These are phyloP conservation scores for Clarireedia homoeocarpa DNA, from an alignment of 2,329 filamentous ascomycete genomes.

Conservation along the genomic window DNA sequence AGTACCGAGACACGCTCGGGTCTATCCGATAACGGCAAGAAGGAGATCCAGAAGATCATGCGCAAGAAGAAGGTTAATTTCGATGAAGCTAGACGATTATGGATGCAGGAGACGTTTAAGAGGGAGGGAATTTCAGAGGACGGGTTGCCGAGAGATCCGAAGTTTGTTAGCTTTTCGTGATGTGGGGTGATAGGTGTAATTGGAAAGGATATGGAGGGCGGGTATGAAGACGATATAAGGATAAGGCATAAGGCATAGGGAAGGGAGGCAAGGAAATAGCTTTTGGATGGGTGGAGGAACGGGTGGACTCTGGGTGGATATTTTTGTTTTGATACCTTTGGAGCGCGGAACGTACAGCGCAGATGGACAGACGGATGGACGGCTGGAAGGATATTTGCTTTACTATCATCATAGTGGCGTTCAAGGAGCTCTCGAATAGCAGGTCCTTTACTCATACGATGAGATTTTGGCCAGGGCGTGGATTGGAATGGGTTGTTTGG, in stretches of 20 bases:
- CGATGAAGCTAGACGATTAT: constrained; percentile 81
- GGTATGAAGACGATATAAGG: neutral
- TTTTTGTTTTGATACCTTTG: too few relatives aligned
- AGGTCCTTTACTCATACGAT: too few relatives aligned
- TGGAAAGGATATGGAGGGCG: neutral
- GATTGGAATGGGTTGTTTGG: too few relatives aligned
- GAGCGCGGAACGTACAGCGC: too few relatives aligned
- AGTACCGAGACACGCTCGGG: constrained; percentile 72
- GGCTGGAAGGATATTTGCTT: too few relatives aligned
- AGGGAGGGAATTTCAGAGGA: constrained; percentile 85
- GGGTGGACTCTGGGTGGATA: too few relatives aligned
- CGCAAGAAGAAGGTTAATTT: constrained; percentile 74
- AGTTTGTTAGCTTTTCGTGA: constrained; percentile 77
- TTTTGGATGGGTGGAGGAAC: too few relatives aligned
- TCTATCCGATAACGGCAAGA: constrained; percentile 72
- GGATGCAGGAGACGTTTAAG: constrained; percentile 78
- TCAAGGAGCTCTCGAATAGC: too few relatives aligned
- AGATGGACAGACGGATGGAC: too few relatives aligned
- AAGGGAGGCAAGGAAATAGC: too few relatives aligned
- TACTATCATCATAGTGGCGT: too few relatives aligned
- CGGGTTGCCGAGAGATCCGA: constrained; percentile 81
- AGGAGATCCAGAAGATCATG: constrained; percentile 84
- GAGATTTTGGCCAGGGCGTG: too few relatives aligned
- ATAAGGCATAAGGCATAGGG: constrained; percentile 18
- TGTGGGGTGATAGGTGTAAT: neutral